phyloP scores from a whole-genome alignment of 495 filamentous ascomycete genomes.

The Aspergillus bridgeri region DNA sequence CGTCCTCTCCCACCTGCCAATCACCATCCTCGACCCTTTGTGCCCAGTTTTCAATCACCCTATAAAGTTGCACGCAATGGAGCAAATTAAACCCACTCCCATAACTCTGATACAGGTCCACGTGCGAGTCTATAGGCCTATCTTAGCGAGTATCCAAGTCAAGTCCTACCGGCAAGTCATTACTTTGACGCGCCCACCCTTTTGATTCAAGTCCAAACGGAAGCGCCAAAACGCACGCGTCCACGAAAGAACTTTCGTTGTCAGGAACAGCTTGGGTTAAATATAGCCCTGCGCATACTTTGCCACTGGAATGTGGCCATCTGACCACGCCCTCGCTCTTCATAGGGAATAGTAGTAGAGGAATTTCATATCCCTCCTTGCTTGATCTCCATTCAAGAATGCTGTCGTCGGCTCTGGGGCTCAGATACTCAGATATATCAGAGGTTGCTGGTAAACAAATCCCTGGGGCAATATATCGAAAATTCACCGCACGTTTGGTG shows the following conservation, averaged over 20 bases:
- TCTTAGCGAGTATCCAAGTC: neutral
- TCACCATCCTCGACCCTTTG: neutral
- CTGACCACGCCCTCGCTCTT: neutral
- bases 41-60: slow-evolving; percentile 1
- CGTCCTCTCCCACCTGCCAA: slow-evolving; percentile 4
- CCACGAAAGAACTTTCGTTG: neutral
- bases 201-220: neutral
- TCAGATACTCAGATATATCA: neutral
- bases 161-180: neutral
- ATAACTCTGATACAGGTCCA: neutral
- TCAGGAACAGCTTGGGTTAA: neutral
- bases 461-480: neutral
- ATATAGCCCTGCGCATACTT: neutral
- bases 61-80: slow-evolving; percentile 2
- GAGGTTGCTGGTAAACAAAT: neutral
- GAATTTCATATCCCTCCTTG: neutral
- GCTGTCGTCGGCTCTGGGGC: neutral
- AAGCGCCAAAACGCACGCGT: neutral
- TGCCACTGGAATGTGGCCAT: too few species aligned
- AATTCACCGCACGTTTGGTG: neutral
- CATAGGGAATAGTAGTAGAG: neutral
- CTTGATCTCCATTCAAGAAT: neutral
- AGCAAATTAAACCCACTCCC: neutral
- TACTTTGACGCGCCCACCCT: neutral
- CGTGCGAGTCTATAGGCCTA: neutral